Base-by-base conservation (phyloP, 306 rosid genomes). In the Boehmeria nivea region DNA sequence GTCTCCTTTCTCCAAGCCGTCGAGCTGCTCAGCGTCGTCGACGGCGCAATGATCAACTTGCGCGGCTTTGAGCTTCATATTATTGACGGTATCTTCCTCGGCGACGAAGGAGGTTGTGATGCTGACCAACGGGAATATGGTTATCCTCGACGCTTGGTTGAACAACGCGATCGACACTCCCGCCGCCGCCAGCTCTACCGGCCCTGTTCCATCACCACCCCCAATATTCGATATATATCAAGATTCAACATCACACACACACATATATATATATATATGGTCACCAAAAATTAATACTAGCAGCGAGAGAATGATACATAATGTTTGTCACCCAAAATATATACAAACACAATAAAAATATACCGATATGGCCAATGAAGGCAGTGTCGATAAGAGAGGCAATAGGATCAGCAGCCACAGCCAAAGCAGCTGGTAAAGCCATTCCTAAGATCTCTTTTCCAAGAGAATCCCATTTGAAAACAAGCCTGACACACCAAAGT, bases 361-460 rank as follows among this genome's bases (percentile, higher is more conserved):
- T 80, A 91, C 99, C 99, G 21, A 93, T 40, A 73, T 87, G 99
- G 78, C 99, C 99, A 16, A 93, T 84, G 74, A 93, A 93, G 38
- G 94, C 95, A 3, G 96, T 93, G 84, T 93, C 99, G 12, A 93
- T 85, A 16, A 93, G 84, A 65, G 99, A 93, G 65, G 96, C 99
- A 60, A 93, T 71, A 40, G 99, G 99, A 70, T 93, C 99, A 73
- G 99, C 95, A 34, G 99, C 96, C 53, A 93, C 94, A 47, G 95
- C 96, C 33, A 93, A 66, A 33, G 96, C 95, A 69, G 94, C 93
- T 13, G 99, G 99, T 20, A 93, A 31, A 38, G 96, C 99, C 57
- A 93, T 93, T 54, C 83, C 81, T 9, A 93, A 77, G 3, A 93
- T 77, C 76, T 93, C 99, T 48, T 75, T 67, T 16, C 84, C 89